phyloP scores from a whole-genome alignment of 805 yeast genomes.

The Teunomyces cretensis region DNA sequence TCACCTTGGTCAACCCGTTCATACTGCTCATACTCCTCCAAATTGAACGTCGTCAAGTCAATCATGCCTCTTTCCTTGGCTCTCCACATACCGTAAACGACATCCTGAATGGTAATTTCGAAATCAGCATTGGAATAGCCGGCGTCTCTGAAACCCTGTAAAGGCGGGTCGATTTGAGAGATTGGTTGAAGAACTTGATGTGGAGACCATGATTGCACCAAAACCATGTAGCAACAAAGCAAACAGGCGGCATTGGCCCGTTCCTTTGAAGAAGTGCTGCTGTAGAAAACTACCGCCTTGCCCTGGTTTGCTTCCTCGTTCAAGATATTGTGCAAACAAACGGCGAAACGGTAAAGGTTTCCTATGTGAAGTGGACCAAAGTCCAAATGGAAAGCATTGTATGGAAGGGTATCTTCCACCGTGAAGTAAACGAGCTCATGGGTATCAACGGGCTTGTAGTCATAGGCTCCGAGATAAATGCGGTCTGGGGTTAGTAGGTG shows the following conservation, averaged over 20 bases:
- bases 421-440: conserved; percentile 80
- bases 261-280: conserved; percentile 75
- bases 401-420: conserved; percentile 87
- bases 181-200: conserved; percentile 96
- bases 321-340: conserved; percentile 84
- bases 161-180: conserved; percentile 87
- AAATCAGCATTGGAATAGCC: conserved; percentile 96
- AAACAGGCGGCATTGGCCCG: conserved; percentile 94
- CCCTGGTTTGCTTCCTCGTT: conserved; percentile 82
- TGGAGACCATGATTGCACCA: conserved; percentile 97
- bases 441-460: conserved; percentile 73
- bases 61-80: conserved; percentile 91
- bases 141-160: conserved; percentile 94
- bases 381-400: conserved; percentile 93
- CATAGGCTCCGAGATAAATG: conserved; percentile 88
- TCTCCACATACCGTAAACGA: conserved; percentile 95
- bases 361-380: conserved; percentile 97
- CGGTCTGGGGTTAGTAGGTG: conserved; percentile 41
- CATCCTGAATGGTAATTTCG: conserved; percentile 88
- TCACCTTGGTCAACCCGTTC: conserved; percentile 98
- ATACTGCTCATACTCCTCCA: conserved; percentile 91
- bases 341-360: conserved; percentile 92
- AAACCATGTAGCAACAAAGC: conserved; percentile 89
- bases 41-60: conserved; percentile 80
- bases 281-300: conserved; percentile 88